A percentile compares a stretch with the other conserved stretches of the same genome.
phyloP scores from a whole-genome alignment of 1,284 basidiomycete genomes.

The Gomphus bonarii region DNA sequence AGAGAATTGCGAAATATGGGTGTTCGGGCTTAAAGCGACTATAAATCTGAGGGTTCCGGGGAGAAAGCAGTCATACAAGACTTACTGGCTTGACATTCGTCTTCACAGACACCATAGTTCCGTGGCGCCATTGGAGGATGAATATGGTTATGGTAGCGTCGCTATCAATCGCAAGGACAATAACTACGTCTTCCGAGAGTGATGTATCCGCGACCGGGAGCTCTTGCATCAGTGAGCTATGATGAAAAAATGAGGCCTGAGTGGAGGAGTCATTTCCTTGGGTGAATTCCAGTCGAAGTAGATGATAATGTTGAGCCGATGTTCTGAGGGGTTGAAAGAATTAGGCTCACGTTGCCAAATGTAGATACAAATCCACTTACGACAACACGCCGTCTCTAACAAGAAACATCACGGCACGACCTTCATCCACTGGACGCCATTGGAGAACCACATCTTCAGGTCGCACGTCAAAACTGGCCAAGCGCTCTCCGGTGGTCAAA shows the following conservation, averaged over 20 bases:
- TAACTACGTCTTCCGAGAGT: constrained; percentile 10
- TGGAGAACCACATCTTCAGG: constrained; percentile 10
- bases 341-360: neutral
- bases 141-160: constrained; percentile 9
- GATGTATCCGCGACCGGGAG: constrained; percentile 10
- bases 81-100: constrained; percentile 6
- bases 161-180: constrained; percentile 6
- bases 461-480: constrained; percentile 8
- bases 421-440: constrained; percentile 10
- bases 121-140: constrained; percentile 9
- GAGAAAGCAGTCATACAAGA: neutral
- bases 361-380: neutral
- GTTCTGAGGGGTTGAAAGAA: neutral
- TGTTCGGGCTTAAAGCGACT: neutral
- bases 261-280: neutral
- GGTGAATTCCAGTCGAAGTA: constrained; percentile 9
- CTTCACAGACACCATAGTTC: constrained; percentile 11
- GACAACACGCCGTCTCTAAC: constrained; percentile 7
- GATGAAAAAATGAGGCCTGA: constrained; percentile 8
- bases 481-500: neutral
- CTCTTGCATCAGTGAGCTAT: constrained; percentile 10
- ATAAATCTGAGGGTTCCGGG: neutral
- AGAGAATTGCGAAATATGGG: constrained; percentile 10
- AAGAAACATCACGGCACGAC: constrained; percentile 12
- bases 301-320: constrained; percentile 6